Evolutionary conservation across 2,329 filamentous ascomycete species (phyloP), one percentile per base, ranked within the genome.

Genomic region (Amesomyces nigricolor): DNA sequence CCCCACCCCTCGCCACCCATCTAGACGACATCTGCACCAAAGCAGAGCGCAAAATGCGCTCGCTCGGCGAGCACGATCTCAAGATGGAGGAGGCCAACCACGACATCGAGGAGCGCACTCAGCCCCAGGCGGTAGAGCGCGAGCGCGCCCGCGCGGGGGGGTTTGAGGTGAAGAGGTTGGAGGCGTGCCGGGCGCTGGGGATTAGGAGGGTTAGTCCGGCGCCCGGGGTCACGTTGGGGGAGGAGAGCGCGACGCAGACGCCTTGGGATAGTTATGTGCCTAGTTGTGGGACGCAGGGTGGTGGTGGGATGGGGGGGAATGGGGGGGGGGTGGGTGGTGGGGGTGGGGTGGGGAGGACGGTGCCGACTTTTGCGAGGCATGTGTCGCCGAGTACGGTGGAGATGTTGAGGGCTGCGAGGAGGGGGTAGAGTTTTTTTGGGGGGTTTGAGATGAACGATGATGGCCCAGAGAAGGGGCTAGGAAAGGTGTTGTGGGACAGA

Each of bases 21-120:
- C 72, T 83, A 4, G 80, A 83, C 62, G 68, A 70, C 22, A 71
- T 75, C 4, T 81, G 75, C 65, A 66, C 68, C 22, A 72, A 66
- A 45, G 72, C 75, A 2, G 74, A 81, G 62, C 73, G 65, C 50
- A 74, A 72, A 32, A 70, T 79, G 26, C 68, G 69, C n/a, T 70
- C 73, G 14, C 60, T 62, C 8, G 66, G 63, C 16, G 73, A 75
- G 59, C 72, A 72, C 60, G 70, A 73, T 51, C 69, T 67, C 32
- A 72, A 70, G 55, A 67, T 74, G 51, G 66, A 70, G 11, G 73
- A 75, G 46, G 79, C 76, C 30, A 69, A 72, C 43, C 65, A 67
- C 9, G 80, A 83, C 40, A 66, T 73, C 16, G 65, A 71, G 6
- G 67, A 72, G 54, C 74, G 80, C 19, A 63, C 22, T 5, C 67